Conservation (phyloP, 2,329 filamentous ascomycete species). For the Alternaria panax region DNA sequence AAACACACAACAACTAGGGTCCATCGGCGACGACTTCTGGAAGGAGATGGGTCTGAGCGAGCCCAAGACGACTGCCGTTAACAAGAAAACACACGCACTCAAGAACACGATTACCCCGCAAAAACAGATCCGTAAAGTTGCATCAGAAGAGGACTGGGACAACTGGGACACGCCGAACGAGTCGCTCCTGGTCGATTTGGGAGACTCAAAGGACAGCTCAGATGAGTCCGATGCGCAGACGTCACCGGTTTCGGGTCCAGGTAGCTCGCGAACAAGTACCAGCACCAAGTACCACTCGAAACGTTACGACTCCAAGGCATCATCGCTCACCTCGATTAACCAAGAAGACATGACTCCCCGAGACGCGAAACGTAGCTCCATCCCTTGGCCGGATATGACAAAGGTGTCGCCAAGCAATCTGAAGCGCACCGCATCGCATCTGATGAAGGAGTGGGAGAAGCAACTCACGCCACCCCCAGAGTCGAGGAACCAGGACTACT, state of each 20-base stretch:
- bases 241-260: conserved; percentile 51
- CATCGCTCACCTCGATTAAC: conserved; percentile 40
- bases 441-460: conserved; percentile 93
- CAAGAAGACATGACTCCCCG: conserved; percentile 27
- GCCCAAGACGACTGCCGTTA: conserved; percentile 43
- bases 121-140: conserved; percentile 43
- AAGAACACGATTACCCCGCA: conserved; percentile 49
- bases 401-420: conserved; percentile 77
- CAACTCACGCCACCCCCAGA: conserved; percentile 64
- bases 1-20: conserved; percentile 36
- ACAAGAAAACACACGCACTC: conserved; percentile 51
- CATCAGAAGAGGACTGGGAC: conserved; percentile 63
- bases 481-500: conserved; percentile 39
- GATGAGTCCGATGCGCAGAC: conserved; percentile 59
- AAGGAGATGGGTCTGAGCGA: conserved; percentile 53
- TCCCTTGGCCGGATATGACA: conserved; percentile 74
- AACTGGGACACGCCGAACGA: conserved; percentile 61
- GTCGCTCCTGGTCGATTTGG: conserved; percentile 44
- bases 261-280: conserved; percentile 62
- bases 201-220: conserved; percentile 51
- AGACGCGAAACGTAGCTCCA: conserved; percentile 49
- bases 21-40: conserved; percentile 54
- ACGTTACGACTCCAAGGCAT: conserved; percentile 50
- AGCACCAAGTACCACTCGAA: conserved; percentile 59
- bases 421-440: conserved; percentile 79